Conservation (phyloP, 1,139 yeast species). For the Magnusiomyces paraingens region DNA sequence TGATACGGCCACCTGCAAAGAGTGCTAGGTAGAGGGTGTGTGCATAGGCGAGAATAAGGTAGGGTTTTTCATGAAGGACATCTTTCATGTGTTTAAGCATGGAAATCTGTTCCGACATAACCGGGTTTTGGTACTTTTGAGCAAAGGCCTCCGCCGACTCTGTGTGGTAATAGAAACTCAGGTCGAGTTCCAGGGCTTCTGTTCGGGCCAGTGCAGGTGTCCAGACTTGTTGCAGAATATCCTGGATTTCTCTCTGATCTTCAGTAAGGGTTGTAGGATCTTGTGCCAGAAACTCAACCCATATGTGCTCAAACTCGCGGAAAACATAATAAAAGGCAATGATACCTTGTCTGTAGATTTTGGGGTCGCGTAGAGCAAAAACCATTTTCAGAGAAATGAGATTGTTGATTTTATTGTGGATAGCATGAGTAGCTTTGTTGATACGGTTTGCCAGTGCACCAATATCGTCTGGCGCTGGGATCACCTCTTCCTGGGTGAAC, state of each 20-base stretch:
- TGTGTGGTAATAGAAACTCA: constrained; percentile 58
- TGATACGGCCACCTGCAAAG: constrained; percentile 78
- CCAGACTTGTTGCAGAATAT: constrained; percentile 50
- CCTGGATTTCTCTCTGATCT: constrained; percentile 18
- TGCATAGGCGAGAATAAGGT: constrained; percentile 70
- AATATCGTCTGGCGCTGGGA: constrained; percentile 65
- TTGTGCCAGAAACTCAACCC: constrained; percentile 13
- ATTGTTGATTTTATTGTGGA: constrained; percentile 66
- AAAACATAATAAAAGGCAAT: constrained; percentile 75
- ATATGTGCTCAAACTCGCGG: constrained; percentile 52
- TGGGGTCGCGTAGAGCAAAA: constrained; percentile 66
- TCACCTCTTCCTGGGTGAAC: constrained; percentile 49
- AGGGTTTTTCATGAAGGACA: constrained; percentile 56
- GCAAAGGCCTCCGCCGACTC: constrained; percentile 32
- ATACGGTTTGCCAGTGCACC: constrained; percentile 83
- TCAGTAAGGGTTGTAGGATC: constrained; percentile 20
- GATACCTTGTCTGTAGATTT: constrained; percentile 73
- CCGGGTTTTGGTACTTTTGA: constrained; percentile 48
- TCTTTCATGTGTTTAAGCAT: constrained; percentile 55
- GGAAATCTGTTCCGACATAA: constrained; percentile 53
- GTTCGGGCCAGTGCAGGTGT: constrained; percentile 65
- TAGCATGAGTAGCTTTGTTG: constrained; percentile 55
- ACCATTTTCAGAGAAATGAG: constrained; percentile 65
- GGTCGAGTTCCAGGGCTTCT: constrained; percentile 51
- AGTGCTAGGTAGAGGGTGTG: constrained; percentile 81